A percentile compares a stretch with the other conserved stretches of the same genome.
phyloP scores from a whole-genome alignment of 1,284 basidiomycete species.

The Cutaneotrichosporon cavernicola region DNA sequence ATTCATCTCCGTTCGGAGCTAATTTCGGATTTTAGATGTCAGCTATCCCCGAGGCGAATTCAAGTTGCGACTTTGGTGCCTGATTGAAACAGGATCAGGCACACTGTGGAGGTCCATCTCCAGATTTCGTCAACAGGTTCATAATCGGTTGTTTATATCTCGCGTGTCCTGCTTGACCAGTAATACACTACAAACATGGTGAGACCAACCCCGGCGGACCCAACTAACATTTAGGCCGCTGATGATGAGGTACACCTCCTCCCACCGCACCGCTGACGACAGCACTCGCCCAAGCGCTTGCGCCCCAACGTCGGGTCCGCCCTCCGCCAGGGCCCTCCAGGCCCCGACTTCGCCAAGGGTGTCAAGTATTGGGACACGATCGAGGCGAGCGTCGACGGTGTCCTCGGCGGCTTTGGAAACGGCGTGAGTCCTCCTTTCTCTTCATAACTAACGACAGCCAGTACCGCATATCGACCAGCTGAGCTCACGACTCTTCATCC shows the following conservation, averaged over 20 bases:
- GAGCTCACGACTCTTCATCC: constrained; percentile 78
- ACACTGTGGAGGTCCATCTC: not conserved
- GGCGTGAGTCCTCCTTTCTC: constrained; percentile 38
- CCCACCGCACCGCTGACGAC: not conserved
- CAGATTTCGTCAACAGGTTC: constrained; percentile 2
- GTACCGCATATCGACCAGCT: constrained; percentile 84
- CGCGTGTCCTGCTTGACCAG: not conserved
- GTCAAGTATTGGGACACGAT: constrained; percentile 55
- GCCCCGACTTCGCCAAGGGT: constrained; percentile 53
- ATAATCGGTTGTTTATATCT: not conserved
- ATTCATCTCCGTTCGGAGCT: not conserved
- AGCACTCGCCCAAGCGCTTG: constrained; percentile 26
- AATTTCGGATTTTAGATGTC: not conserved
- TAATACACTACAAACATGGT: not conserved
- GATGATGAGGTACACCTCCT: constrained; percentile 1
- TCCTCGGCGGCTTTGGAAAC: constrained; percentile 55
- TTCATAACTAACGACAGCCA: constrained; percentile 58
- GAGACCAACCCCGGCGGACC: not conserved
- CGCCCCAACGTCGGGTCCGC: constrained; percentile 39
- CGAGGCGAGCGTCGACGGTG: constrained; percentile 54
- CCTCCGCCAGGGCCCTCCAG: constrained; percentile 31
- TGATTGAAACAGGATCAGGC: not conserved
- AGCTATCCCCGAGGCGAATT: not conserved
- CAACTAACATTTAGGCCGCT: not conserved
- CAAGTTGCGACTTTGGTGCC: not conserved